These are phyloP conservation scores for Aspergillus neotritici DNA, from an alignment of 2,329 filamentous ascomycete genomes.

Conservation along the genomic window DNA sequence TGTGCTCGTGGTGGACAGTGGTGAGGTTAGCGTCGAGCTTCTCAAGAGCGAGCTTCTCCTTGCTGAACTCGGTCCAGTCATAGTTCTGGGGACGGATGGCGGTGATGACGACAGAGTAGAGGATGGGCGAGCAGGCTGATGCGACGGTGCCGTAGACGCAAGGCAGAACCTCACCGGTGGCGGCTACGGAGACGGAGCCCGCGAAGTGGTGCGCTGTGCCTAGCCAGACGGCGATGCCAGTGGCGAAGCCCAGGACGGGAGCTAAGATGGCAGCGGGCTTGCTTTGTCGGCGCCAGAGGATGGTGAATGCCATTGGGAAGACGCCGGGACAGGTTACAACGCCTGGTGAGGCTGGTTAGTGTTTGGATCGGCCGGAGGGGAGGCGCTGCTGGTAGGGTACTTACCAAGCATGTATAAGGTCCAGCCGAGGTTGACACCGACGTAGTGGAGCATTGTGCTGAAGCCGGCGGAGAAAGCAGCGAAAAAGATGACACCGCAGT, in stretches of 20 bases:
- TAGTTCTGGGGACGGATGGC: conserved; percentile 41
- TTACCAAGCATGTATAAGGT: conserved; percentile 49
- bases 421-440: conserved; percentile 51
- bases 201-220: conserved; percentile 44
- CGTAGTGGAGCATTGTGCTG: conserved; percentile 50
- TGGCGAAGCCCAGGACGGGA: conserved; percentile 47
- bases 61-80: conserved; percentile 37
- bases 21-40: conserved; percentile 22
- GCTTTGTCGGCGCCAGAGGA: conserved; percentile 49
- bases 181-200: conserved; percentile 44
- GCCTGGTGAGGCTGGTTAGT: conserved; percentile 22
- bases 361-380: background rate
- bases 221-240: conserved; percentile 51
- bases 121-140: conserved; percentile 49
- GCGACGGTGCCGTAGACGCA: conserved; percentile 52
- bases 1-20: conserved; percentile 8
- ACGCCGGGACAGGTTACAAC: conserved; percentile 51
- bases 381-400: background rate
- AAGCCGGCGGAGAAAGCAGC: conserved; percentile 49
- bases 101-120: conserved; percentile 47
- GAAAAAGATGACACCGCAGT: conserved; percentile 51
- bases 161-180: conserved; percentile 47
- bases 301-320: conserved; percentile 50
- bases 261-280: conserved; percentile 47
- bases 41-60: conserved; percentile 26